Evolutionary conservation across 257 asterid genomes (phyloP).

Genomic region (Solanum etuberosum): DNA sequence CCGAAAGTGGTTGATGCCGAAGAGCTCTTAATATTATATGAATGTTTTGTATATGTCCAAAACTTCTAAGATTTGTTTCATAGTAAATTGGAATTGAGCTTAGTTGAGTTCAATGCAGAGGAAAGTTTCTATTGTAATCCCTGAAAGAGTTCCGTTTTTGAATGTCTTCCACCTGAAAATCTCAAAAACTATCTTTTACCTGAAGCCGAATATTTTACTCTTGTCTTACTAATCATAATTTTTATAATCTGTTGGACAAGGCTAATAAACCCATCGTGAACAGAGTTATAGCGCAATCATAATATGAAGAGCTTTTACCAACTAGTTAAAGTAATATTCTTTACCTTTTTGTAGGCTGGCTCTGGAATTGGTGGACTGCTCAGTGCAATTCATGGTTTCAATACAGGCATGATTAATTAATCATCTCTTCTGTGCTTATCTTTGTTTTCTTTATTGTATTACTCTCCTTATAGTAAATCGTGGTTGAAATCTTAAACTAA

Average conservation of each 20-base stretch:
- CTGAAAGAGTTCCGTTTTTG: neutral
- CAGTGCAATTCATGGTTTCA: conserved; percentile 55
- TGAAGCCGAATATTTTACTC: neutral
- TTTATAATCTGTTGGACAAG: neutral
- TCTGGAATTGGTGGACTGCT: conserved; percentile 72
- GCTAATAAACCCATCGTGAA: neutral
- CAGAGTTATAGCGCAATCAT: neutral
- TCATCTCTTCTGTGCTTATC: neutral
- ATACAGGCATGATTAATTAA: conserved; percentile 28
- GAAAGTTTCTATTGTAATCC: neutral
- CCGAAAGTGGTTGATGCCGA: neutral
- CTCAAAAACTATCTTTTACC: neutral
- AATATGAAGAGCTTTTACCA: neutral
- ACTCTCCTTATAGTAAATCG: neutral
- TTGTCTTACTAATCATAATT: neutral
- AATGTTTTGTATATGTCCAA: neutral
- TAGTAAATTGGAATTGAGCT: neutral
- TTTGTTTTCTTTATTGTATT: neutral
- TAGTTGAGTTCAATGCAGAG: neutral
- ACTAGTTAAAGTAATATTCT: neutral
- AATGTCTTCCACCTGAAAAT: neutral
- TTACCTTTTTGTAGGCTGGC: conserved; percentile 37
- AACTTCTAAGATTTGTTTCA: neutral
- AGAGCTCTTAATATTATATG: neutral
- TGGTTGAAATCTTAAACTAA: neutral